A percentile compares a stretch with the other conserved stretches of the same genome.
phyloP scores from a whole-genome alignment of 2,329 filamentous ascomycete species.

The Penicillium sp. region DNA sequence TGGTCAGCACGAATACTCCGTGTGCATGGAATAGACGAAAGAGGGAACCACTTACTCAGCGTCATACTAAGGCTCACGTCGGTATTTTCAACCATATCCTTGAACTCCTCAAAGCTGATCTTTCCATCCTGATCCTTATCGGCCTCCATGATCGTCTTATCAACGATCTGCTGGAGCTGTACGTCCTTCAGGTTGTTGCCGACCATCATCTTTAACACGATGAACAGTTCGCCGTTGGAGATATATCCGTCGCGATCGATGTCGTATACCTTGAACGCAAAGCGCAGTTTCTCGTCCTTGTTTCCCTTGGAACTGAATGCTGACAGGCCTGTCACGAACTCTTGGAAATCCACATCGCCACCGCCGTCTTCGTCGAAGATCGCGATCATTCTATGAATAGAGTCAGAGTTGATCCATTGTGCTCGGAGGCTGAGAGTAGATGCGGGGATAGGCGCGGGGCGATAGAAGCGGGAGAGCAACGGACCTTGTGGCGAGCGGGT shows the following conservation, averaged over 20 bases:
- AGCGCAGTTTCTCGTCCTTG: conserved; percentile 97
- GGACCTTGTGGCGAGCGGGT: conserved; percentile 92
- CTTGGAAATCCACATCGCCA: conserved; percentile 97
- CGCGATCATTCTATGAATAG: conserved; percentile 80
- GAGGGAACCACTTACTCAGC: conserved; percentile 53
- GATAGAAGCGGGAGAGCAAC: conserved; percentile 16
- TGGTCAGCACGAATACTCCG: conserved; percentile 6
- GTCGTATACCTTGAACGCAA: conserved; percentile 99
- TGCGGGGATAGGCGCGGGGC: neutral
- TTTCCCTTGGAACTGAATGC: conserved; percentile 98
- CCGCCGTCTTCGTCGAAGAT: conserved; percentile 99
- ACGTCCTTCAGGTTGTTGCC: conserved; percentile 98
- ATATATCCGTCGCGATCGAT: conserved; percentile 99
- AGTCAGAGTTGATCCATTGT: neutral
- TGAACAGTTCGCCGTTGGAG: conserved; percentile 97
- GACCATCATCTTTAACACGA: conserved; percentile 99
- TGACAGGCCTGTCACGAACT: conserved; percentile 92
- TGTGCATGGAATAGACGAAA: neutral
- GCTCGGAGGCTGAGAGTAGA: neutral
- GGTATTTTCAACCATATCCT: conserved; percentile 97
- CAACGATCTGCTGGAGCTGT: conserved; percentile 97
- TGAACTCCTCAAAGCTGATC: conserved; percentile 99
- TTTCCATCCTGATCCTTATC: conserved; percentile 94
- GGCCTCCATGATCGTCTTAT: conserved; percentile 99
- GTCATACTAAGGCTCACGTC: conserved; percentile 71